Evolutionary conservation across 257 asterid genomes (phyloP).

Genomic region (Solanum tarijense): DNA sequence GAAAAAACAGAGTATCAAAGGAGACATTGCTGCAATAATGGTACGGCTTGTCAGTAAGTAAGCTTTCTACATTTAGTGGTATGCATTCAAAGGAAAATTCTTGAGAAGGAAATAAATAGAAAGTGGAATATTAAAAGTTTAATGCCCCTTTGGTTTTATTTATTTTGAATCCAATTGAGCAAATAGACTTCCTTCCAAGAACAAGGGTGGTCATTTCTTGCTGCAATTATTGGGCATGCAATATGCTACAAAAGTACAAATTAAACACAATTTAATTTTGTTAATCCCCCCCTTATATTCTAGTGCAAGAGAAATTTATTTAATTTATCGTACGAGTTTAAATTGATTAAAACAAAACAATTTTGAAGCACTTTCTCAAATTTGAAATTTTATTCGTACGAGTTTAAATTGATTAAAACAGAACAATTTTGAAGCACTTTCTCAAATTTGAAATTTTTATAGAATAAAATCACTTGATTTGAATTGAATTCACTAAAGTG

Average conservation of each 20-base stretch:
- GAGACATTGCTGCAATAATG: conserved; percentile 4
- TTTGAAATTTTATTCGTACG: background rate
- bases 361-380: background rate
- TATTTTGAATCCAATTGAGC: background rate
- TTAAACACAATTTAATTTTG: background rate
- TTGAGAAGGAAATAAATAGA: background rate
- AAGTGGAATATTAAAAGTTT: background rate
- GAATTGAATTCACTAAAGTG: background rate
- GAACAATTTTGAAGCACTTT: background rate
- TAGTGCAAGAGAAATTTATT: background rate
- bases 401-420: background rate
- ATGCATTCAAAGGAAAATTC: background rate
- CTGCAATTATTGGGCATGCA: background rate
- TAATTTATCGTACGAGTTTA: background rate
- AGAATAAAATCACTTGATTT: background rate
- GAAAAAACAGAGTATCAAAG: background rate
- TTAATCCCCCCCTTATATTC: background rate
- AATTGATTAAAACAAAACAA: background rate
- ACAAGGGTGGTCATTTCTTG: conserved; percentile 1
- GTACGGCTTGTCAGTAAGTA: conserved; percentile 2
- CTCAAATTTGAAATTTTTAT: background rate
- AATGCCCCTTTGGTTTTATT: background rate
- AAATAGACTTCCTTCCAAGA: background rate
- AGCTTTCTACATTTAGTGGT: background rate
- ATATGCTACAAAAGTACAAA: background rate